Conservation (phyloP, 2,329 filamentous ascomycete species). For the Beauveria caledonica region DNA sequence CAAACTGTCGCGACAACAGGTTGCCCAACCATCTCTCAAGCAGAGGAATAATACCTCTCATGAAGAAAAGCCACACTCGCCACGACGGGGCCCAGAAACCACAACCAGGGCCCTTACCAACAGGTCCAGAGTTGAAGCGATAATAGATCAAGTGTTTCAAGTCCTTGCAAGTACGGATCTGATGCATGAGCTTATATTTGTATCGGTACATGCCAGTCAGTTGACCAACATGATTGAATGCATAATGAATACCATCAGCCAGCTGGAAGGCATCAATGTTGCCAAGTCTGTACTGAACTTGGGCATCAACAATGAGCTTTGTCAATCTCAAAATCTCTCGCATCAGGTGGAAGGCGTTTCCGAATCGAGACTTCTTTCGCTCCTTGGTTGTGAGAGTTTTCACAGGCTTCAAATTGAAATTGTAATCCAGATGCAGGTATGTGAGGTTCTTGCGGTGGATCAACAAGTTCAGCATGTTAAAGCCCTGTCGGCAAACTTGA, state of each 20-base stretch:
- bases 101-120: slow-evolving; percentile 94
- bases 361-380: slow-evolving; percentile 97
- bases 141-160: slow-evolving; percentile 99
- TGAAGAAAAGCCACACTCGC: slow-evolving; percentile 99
- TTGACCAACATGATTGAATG: slow-evolving; percentile 98
- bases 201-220: slow-evolving; percentile 99
- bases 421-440: slow-evolving; percentile 97
- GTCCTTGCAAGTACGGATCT: slow-evolving; percentile 98
- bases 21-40: slow-evolving; percentile 97
- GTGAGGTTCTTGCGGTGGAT: slow-evolving; percentile 98
- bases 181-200: slow-evolving; percentile 99
- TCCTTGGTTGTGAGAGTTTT: slow-evolving; percentile 98
- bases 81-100: slow-evolving; percentile 99
- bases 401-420: slow-evolving; percentile 98
- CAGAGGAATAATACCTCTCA: slow-evolving; percentile 94
- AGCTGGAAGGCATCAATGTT: slow-evolving; percentile 99
- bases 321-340: slow-evolving; percentile 92
- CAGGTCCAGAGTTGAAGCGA: slow-evolving; percentile 92
- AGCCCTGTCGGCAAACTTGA: slow-evolving; percentile 95
- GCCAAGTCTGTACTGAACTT: slow-evolving; percentile 93
- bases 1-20: slow-evolving; percentile 91
- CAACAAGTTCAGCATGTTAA: slow-evolving; percentile 97
- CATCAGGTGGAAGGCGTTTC: slow-evolving; percentile 99
- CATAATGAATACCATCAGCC: slow-evolving; percentile 96
- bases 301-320: slow-evolving; percentile 95